Evolutionary conservation across 495 filamentous ascomycete species (phyloP), one percentile per base, ranked within the genome.

Genomic region (Lasiosphaeria miniovina): DNA sequence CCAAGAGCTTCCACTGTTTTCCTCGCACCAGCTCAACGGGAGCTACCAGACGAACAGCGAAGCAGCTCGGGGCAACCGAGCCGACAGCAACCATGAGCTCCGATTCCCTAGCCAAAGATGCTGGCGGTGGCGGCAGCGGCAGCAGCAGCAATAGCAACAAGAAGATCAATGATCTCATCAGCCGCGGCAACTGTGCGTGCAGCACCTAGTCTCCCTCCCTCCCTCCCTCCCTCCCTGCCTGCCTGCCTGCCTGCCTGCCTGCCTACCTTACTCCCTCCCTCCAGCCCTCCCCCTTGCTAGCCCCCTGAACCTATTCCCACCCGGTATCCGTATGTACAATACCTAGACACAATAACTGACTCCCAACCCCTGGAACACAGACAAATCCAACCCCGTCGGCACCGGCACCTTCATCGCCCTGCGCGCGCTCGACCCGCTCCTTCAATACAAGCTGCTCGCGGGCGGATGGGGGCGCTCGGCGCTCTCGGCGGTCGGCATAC

Each of bases 391-490:
- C 6, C 75, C 76, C 8, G 45, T 74, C 7, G 85, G 84, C 10
- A 82, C 72, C 4, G 63, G 77, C 3, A 69, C 79, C 65, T 88
- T 88, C 72, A 60, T 86, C 61, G 78, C 78, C 54, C 75, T 86
- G 3, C 84, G 85, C 53, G 66, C 75, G 7, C 70, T 80, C 61
- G 85, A 89, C 63, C 71, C 80, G 7, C 71, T 79, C 24, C 72
- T 87, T 31, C 86, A 89, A 70, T 82, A 82, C 65, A 68, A 67
- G 35, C 77, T 89, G 41, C 72, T 66, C 57, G 71, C 40, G 4
- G 59, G 46, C 12, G 63, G 68, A 6, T 61, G 65, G 48, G 69
- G 69, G 59, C 36, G 49, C 41, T 40, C 60, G 4, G 54, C 72
- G 9, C 66, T 74, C 33, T 53, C 66, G 43, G 43, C 36, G 32